Conservation (phyloP, 148 eudicot genomes). For the Nepenthes mirabilis region DNA sequence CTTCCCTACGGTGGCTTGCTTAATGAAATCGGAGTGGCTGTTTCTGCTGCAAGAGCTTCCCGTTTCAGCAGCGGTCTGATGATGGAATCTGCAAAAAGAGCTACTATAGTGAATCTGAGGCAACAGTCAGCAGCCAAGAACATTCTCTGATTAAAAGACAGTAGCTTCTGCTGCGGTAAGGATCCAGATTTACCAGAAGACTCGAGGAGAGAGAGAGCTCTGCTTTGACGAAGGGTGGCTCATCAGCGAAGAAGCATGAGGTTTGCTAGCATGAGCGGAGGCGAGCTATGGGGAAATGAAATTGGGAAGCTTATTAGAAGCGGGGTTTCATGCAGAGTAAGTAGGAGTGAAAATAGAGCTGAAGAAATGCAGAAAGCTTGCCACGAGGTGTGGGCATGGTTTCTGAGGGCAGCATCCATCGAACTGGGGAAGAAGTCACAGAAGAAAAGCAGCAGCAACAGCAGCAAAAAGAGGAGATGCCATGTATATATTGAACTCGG, state of each 20-base stretch:
- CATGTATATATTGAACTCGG: too few relatives aligned
- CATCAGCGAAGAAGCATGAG: slow-evolving; percentile 24
- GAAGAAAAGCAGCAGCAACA: not conserved
- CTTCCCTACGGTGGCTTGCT: too few relatives aligned
- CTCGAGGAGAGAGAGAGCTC: slow-evolving; percentile 16
- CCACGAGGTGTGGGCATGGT: slow-evolving; percentile 71
- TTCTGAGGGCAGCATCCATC: slow-evolving; percentile 40
- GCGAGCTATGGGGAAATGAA: slow-evolving; percentile 5
- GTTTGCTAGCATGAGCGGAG: slow-evolving; percentile 16
- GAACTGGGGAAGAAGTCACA: slow-evolving; percentile 13
- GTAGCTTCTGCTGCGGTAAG: slow-evolving; percentile 42
- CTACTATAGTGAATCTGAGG: slow-evolving; percentile 52
- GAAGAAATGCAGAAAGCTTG: slow-evolving; percentile 40
- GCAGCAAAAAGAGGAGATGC: too few relatives aligned
- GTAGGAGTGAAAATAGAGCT: slow-evolving; percentile 34
- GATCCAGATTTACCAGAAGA: slow-evolving; percentile 39
- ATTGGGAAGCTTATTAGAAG: slow-evolving; percentile 15
- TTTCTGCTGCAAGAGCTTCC: slow-evolving; percentile 62
- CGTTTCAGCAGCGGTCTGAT: slow-evolving; percentile 46
- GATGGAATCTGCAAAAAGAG: slow-evolving; percentile 36
- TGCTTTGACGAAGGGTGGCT: slow-evolving; percentile 19
- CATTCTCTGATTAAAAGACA: slow-evolving; percentile 32
- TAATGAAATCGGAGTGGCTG: slow-evolving; percentile 34
- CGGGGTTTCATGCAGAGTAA: slow-evolving; percentile 42
- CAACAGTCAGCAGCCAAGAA: slow-evolving; percentile 36